Percentiles rank a stretch among this genome's conserved stretches.
Conservation (phyloP, 75 land plant genomes). For the Gnetum montanum region DNA sequence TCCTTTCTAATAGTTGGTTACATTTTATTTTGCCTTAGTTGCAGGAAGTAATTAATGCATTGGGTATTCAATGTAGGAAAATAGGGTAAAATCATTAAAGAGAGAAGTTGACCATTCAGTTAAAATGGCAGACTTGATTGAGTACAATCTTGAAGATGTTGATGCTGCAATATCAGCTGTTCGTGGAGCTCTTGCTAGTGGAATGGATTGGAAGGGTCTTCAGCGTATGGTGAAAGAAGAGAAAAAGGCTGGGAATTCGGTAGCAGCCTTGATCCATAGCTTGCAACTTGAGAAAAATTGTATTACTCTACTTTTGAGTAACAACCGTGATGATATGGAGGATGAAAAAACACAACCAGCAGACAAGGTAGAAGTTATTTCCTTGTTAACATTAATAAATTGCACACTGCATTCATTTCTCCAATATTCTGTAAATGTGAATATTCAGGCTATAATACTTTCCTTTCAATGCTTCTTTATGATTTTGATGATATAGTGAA, state of each 20-base stretch:
- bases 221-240: constrained; percentile 93
- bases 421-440: no score
- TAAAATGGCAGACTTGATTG: constrained; percentile 83
- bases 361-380: constrained; percentile 65
- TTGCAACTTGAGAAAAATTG: constrained; percentile 82
- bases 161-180: constrained; percentile 93
- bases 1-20: no score
- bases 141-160: constrained; percentile 89
- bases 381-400: no score
- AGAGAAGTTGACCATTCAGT: constrained; percentile 77
- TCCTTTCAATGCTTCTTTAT: no score
- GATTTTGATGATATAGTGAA: no score
- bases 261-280: constrained; percentile 87
- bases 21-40: no score
- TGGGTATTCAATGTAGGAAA: no score
- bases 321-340: constrained; percentile 96
- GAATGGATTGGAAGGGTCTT: constrained; percentile 94
- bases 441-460: no score
- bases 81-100: constrained; percentile 59
- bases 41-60: no score
- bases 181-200: constrained; percentile 88
- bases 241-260: constrained; percentile 89
- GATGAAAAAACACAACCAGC: constrained; percentile 86
- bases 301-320: constrained; percentile 77
- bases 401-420: no score